Percentiles rank a stretch among this genome's conserved stretches.
Conservation (phyloP, 2,329 filamentous ascomycete genomes). For the Penicillium sp. region DNA sequence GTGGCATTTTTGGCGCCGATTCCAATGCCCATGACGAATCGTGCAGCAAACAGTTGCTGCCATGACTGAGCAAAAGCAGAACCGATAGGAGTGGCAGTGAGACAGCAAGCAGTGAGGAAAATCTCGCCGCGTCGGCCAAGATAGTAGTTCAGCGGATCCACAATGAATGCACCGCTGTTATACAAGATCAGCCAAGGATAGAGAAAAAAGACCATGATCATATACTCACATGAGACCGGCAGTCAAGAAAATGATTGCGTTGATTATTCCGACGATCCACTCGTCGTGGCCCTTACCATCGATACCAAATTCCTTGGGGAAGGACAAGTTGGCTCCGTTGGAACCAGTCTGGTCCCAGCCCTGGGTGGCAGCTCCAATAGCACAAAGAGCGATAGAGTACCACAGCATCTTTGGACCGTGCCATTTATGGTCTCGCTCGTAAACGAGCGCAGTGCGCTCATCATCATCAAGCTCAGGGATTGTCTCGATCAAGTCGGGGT, state of each 20-base stretch:
- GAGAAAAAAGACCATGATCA: conserved; percentile 42
- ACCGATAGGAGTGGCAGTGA: conserved; percentile 62
- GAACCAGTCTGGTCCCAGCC: conserved; percentile 52
- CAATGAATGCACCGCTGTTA: conserved; percentile 55
- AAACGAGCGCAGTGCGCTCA: conserved; percentile 41
- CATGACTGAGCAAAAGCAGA: conserved; percentile 57
- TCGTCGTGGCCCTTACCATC: conserved; percentile 40
- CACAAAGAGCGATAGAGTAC: conserved; percentile 46
- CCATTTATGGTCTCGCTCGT: conserved; percentile 47
- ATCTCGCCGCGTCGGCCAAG: conserved; percentile 59
- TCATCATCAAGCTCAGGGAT: conserved; percentile 38
- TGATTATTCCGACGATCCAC: conserved; percentile 61
- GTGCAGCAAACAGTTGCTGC: conserved; percentile 50
- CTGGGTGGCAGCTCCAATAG: conserved; percentile 47
- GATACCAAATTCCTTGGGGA: conserved; percentile 43
- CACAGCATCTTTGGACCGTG: conserved; percentile 44
- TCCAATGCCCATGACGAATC: conserved; percentile 55
- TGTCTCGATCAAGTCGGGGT: conserved; percentile 19
- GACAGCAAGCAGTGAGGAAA: conserved; percentile 58
- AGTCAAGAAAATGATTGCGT: conserved; percentile 48
- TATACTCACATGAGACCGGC: conserved; percentile 16
- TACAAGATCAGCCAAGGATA: conserved; percentile 12
- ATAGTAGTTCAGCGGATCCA: conserved; percentile 57
- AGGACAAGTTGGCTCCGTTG: conserved; percentile 50
- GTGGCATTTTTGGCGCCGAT: conserved; percentile 57